Conservation (phyloP, 257 asterid genomes). For the Lycium barbarum region DNA sequence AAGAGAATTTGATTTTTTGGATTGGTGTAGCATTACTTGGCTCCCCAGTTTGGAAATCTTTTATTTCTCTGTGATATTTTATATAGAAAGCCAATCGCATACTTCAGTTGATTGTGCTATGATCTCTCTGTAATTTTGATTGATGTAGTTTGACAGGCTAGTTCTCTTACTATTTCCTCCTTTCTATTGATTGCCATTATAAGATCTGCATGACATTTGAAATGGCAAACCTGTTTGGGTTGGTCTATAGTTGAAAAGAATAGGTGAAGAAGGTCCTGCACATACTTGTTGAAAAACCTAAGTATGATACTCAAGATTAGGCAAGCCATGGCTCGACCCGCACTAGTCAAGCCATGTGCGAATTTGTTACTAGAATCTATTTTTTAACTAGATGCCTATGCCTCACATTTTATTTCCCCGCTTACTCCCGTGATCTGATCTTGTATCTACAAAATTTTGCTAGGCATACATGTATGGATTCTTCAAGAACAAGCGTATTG, state of each 20-base stretch:
- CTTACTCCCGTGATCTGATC: neutral
- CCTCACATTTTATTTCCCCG: neutral
- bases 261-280: neutral
- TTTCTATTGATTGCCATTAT: neutral
- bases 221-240: neutral
- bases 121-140: neutral
- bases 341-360: neutral
- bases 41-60: neutral
- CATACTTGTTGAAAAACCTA: neutral
- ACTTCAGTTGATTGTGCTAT: neutral
- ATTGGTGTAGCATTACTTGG: neutral
- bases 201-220: neutral
- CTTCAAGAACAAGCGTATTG: slow-evolving; percentile 86
- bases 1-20: neutral
- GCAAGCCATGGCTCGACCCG: too few species aligned
- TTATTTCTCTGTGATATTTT: neutral
- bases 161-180: neutral
- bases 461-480: slow-evolving; percentile 99
- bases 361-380: neutral
- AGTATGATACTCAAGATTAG: neutral
- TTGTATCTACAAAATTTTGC: slow-evolving; percentile 26
- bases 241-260: neutral
- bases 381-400: neutral
- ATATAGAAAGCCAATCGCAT: neutral
- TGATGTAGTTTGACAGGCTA: neutral